These are phyloP conservation scores for Hysterangium stoloniferum DNA, from an alignment of 768 basidiomycete species.

Conservation along the genomic window DNA sequence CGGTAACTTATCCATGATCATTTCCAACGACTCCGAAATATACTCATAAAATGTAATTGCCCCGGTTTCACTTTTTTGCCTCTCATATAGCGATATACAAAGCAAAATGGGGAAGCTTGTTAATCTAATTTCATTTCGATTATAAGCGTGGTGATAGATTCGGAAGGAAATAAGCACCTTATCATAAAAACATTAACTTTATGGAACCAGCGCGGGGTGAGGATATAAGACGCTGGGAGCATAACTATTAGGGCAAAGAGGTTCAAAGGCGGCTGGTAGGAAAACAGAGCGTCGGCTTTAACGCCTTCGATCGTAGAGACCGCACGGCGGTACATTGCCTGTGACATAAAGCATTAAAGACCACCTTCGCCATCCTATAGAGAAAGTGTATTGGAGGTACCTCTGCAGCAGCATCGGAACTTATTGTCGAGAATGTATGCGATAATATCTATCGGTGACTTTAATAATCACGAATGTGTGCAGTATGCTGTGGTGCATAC, in stretches of 20 bases:
- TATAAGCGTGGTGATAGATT: neutral
- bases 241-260: slow-evolving; percentile 79
- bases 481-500: slow-evolving; percentile 32
- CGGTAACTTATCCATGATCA: slow-evolving; percentile 66
- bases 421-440: slow-evolving; percentile 91
- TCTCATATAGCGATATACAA: slow-evolving; percentile 76
- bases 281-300: slow-evolving; percentile 87
- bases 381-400: slow-evolving; percentile 28
- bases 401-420: slow-evolving; percentile 88
- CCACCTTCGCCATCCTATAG: too few species aligned
- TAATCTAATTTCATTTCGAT: slow-evolving; percentile 31
- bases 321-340: slow-evolving; percentile 94
- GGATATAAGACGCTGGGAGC: slow-evolving; percentile 76
- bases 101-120: slow-evolving; percentile 84
- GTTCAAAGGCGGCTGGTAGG: slow-evolving; percentile 92
- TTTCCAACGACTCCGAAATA: slow-evolving; percentile 56
- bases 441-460: slow-evolving; percentile 66
- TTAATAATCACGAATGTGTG: slow-evolving; percentile 19
- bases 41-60: slow-evolving; percentile 69
- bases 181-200: slow-evolving; percentile 92
- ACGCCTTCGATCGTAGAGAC: slow-evolving; percentile 94
- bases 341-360: too few species aligned
- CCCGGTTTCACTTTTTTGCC: slow-evolving; percentile 65
- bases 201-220: slow-evolving; percentile 96
- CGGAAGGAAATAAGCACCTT: slow-evolving; percentile 36